Conservation (phyloP, 306 rosid species). For the Dalbergia cultrata region DNA sequence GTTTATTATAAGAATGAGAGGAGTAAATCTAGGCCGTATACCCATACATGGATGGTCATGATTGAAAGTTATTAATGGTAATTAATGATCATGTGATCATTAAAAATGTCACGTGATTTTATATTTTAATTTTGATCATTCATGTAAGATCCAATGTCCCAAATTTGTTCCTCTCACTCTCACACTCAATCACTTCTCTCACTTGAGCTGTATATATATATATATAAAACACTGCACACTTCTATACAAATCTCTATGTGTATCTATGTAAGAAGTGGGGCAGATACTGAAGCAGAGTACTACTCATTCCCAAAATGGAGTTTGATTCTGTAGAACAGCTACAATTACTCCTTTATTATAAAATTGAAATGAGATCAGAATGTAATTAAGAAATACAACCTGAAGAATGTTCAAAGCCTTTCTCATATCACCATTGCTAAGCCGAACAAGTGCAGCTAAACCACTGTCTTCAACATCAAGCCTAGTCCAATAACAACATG, state of each 20-base stretch:
- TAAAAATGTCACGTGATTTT: too few species aligned
- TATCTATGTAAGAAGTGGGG: neutral
- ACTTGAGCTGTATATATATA: too few species aligned
- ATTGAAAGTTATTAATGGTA: too few species aligned
- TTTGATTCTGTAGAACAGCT: neutral
- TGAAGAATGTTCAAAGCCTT: slow-evolving; percentile 91
- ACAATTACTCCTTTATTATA: slow-evolving; percentile 28
- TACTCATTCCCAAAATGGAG: slow-evolving; percentile 22
- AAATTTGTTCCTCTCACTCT: too few species aligned
- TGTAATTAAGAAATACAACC: slow-evolving; percentile 53
- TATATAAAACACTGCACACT: neutral
- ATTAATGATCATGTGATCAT: too few species aligned
- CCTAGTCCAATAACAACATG: slow-evolving; percentile 56
- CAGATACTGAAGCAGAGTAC: slow-evolving; percentile 9
- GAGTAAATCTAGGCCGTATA: too few species aligned
- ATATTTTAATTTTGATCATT: too few species aligned
- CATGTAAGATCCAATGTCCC: too few species aligned
- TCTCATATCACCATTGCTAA: slow-evolving; percentile 96
- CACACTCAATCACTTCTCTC: too few species aligned
- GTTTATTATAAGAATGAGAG: too few species aligned
- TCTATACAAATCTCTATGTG: neutral
- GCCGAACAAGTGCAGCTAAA: slow-evolving; percentile 81
- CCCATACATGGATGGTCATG: too few species aligned
- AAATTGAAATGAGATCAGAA: slow-evolving; percentile 23
- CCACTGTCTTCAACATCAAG: slow-evolving; percentile 84